Evolutionary conservation across 169 alveolate species (phyloP).

Genomic region (Miamiensis avidus): DNA sequence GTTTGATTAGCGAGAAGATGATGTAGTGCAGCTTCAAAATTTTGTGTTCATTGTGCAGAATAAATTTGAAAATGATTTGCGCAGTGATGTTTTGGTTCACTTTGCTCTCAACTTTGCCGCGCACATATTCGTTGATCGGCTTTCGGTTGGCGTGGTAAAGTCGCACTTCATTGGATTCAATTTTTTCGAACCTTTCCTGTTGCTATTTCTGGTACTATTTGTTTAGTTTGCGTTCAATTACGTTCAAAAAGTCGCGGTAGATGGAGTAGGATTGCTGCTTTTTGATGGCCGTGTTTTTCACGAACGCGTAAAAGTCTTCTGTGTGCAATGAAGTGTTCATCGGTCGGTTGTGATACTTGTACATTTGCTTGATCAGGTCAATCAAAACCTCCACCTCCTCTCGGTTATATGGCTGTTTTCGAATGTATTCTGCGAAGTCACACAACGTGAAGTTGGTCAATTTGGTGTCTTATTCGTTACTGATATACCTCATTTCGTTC

Average conservation of each 20-base stretch:
- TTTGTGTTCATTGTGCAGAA: background rate
- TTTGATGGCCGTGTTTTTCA: background rate
- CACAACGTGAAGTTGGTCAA: background rate
- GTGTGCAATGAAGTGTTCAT: background rate
- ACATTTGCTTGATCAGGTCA: too few species aligned
- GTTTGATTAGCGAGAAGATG: too few species aligned
- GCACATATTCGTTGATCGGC: background rate
- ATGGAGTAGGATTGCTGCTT: background rate
- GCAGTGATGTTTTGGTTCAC: background rate
- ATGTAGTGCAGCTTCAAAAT: background rate
- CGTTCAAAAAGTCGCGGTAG: too few species aligned
- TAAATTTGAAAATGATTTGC: background rate
- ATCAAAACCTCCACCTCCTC: background rate
- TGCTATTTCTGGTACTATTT: background rate
- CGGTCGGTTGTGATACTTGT: background rate
- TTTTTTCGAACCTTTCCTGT: background rate
- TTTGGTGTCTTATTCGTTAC: background rate
- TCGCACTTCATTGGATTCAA: background rate
- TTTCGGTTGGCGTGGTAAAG: background rate
- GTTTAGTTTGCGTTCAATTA: too few species aligned
- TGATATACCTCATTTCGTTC: background rate
- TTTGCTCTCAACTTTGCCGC: background rate
- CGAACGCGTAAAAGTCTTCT: background rate
- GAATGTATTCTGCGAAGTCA: background rate
- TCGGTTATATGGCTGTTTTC: background rate